Evolutionary conservation across 73 alveolate genomes (phyloP).

Genomic region (Uronychia setigera): DNA sequence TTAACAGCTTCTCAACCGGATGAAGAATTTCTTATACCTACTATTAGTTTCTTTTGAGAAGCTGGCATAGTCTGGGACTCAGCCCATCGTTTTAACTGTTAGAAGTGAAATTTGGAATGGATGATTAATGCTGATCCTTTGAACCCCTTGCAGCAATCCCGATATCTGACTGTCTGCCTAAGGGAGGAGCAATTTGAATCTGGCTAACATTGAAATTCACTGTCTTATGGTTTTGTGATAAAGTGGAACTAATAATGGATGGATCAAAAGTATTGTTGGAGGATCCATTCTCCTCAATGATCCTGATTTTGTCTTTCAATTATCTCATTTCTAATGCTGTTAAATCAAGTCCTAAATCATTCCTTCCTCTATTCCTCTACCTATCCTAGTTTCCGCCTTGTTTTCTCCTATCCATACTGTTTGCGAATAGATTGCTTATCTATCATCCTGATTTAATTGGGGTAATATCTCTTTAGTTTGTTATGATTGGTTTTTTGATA

Average conservation of each 20-base stretch:
- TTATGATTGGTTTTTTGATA: background rate
- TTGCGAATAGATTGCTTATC: background rate
- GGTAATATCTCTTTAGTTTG: background rate
- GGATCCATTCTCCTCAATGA: no score
- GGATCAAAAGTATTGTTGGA: no score
- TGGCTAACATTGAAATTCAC: no score
- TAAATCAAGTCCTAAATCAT: background rate
- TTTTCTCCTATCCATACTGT: background rate
- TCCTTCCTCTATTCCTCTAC: background rate
- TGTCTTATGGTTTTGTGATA: no score
- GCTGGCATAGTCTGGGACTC: background rate
- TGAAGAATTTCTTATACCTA: background rate
- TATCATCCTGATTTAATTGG: background rate
- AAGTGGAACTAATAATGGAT: no score
- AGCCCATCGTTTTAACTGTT: background rate
- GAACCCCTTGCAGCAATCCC: no score
- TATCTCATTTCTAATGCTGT: background rate
- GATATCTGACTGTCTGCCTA: no score
- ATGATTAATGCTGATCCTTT: no score
- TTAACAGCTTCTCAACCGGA: background rate
- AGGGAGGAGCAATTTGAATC: no score
- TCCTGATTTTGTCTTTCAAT: background rate
- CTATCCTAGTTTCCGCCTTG: background rate
- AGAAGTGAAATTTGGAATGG: no score
- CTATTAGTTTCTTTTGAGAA: background rate